phyloP scores from a whole-genome alignment of 164 flowering plant genomes.

The Dillenia turbinata region DNA sequence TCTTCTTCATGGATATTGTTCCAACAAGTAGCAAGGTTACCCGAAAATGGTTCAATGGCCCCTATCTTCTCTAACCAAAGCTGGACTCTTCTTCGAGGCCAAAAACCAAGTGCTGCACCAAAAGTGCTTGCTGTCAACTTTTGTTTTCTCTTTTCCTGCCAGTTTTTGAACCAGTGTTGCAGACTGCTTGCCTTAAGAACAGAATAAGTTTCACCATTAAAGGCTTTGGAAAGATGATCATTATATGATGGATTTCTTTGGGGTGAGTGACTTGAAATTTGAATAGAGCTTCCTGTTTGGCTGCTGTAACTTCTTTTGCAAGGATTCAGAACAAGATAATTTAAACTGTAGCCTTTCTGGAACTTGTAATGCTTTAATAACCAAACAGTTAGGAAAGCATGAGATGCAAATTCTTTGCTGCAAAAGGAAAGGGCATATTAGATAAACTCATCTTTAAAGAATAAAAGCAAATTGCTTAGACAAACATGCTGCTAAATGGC shows the following conservation, averaged over 20 bases:
- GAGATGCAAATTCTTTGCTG: no score
- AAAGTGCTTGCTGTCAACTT: constrained; percentile 75
- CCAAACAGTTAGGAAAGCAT: no score
- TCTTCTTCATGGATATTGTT: constrained; percentile 54
- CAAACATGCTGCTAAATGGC: no score
- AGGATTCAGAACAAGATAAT: no score
- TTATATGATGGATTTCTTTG: not conserved
- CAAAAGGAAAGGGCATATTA: no score
- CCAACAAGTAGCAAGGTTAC: constrained; percentile 56
- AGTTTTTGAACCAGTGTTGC: constrained; percentile 65
- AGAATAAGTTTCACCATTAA: constrained; percentile 15
- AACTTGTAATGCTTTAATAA: no score
- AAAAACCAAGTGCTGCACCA: constrained; percentile 57
- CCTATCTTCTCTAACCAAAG: constrained; percentile 75
- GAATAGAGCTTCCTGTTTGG: not conserved
- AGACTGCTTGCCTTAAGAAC: constrained; percentile 28
- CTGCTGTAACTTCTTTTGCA: no score
- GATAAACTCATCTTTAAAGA: no score
- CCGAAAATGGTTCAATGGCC: constrained; percentile 41
- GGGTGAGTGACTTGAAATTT: constrained; percentile 2
- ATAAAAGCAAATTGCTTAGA: no score
- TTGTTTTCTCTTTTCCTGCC: constrained; percentile 52
- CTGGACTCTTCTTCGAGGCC: constrained; percentile 48
- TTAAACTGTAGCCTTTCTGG: no score
- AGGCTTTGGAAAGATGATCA: constrained; percentile 7